Conservation (phyloP, 306 rosid species). For the Prunus dulcis region DNA sequence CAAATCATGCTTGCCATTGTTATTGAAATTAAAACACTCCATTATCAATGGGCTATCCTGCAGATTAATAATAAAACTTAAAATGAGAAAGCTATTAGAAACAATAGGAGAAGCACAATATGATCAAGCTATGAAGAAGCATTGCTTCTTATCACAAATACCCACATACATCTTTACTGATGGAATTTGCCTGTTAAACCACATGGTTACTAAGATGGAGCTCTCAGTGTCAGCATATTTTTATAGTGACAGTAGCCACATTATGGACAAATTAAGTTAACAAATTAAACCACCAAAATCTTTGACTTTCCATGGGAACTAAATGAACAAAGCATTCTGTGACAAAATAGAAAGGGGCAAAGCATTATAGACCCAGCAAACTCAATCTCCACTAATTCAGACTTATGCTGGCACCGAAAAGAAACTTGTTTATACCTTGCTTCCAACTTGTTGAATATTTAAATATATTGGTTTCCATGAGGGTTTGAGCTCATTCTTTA, state of each 20-base stretch:
- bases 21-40: conserved; percentile 89
- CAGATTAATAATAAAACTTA: conserved; percentile 31
- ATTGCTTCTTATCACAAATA: neutral
- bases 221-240: conserved; percentile 9
- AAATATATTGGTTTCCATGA: conserved; percentile 79
- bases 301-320: conserved; percentile 8
- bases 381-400: neutral
- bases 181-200: neutral
- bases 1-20: conserved; percentile 92
- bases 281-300: conserved; percentile 10
- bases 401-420: neutral
- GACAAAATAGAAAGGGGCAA: neutral
- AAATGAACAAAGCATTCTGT: neutral
- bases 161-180: neutral
- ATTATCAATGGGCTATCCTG: conserved; percentile 85
- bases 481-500: conserved; percentile 85
- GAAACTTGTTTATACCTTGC: conserved; percentile 58
- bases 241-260: conserved; percentile 15
- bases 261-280: neutral
- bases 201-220: conserved; percentile 2
- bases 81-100: conserved; percentile 27
- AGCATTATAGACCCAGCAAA: neutral
- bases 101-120: conserved; percentile 12
- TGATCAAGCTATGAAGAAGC: conserved; percentile 18
- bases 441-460: conserved; percentile 92